Conservation (phyloP, 345 rosid genomes). For the Capsella bursapastoris region DNA sequence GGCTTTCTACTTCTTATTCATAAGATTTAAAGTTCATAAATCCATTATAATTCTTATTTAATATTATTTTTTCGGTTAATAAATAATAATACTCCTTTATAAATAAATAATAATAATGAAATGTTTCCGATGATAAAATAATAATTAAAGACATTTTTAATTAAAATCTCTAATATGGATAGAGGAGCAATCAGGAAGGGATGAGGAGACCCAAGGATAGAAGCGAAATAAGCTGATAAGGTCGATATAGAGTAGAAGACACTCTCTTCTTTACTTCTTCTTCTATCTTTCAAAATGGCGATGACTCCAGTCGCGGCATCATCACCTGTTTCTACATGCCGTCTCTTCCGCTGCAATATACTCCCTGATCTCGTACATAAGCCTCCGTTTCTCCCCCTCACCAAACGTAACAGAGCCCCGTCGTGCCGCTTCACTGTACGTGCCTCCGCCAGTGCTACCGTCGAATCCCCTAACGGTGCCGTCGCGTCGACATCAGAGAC, state of each 20-base stretch:
- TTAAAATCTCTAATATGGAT: neutral
- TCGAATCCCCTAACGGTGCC: conserved; percentile 63
- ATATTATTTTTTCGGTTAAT: neutral
- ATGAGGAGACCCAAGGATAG: conserved; percentile 29
- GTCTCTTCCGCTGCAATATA: conserved; percentile 27
- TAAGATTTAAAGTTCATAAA: neutral
- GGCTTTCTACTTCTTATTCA: too few species aligned
- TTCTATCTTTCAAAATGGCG: conserved; percentile 39
- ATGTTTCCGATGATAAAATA: too few species aligned
- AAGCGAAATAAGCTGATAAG: conserved; percentile 36
- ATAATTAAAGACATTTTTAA: neutral
- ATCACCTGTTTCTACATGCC: conserved; percentile 32
- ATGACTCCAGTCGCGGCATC: conserved; percentile 38
- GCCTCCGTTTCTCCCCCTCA: conserved; percentile 37
- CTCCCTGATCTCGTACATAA: conserved; percentile 30
- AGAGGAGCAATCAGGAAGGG: conserved; percentile 32
- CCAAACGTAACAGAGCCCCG: conserved; percentile 29
- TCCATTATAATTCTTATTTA: neutral
- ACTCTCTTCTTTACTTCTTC: conserved; percentile 23
- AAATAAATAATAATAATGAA: neutral
- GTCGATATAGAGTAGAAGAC: conserved; percentile 17
- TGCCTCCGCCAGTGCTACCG: conserved; percentile 39
- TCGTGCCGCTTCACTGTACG: conserved; percentile 41
- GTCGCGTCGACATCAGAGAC: conserved; percentile 42
- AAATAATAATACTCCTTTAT: too few species aligned